Conservation (phyloP, 2,329 filamentous ascomycete species). For the Metarhizium humberi region DNA sequence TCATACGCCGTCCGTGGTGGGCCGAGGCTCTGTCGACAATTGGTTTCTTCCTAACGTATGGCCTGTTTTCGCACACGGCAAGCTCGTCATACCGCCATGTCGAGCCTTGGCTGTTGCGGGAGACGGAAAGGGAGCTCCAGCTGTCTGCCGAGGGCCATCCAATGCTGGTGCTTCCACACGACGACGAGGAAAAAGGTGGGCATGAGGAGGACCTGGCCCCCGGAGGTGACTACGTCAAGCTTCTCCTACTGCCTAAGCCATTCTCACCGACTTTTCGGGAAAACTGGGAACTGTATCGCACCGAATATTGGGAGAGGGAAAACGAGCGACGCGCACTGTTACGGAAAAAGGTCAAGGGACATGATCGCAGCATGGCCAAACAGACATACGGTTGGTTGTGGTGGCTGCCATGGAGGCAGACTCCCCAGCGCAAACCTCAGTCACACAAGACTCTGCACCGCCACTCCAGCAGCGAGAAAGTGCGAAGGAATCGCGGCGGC, state of each 20-base stretch:
- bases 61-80: constrained; percentile 56
- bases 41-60: constrained; percentile 71
- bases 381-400: constrained; percentile 67
- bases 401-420: constrained; percentile 66
- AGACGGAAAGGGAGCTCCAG: constrained; percentile 51
- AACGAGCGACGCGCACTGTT: constrained; percentile 78
- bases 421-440: constrained; percentile 19
- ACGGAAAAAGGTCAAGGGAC: constrained; percentile 57
- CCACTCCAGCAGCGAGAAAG: constrained; percentile 33
- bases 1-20: constrained; percentile 76
- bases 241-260: constrained; percentile 84
- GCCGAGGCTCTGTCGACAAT: constrained; percentile 64
- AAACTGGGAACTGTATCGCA: constrained; percentile 91
- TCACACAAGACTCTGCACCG: constrained; percentile 27
- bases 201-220: constrained; percentile 86
- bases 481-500: constrained; percentile 40
- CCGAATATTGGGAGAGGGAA: constrained; percentile 94
- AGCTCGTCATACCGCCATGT: constrained; percentile 69
- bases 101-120: constrained; percentile 51
- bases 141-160: constrained; percentile 32
- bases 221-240: constrained; percentile 84
- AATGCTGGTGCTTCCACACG: constrained; percentile 31
- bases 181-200: constrained; percentile 54
- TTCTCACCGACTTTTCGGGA: constrained; percentile 92
- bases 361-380: constrained; percentile 58